Percentiles rank a stretch among this genome's conserved stretches.
Conservation (phyloP, 495 filamentous ascomycete species). For the Penicillium macrosclerotiorum region DNA sequence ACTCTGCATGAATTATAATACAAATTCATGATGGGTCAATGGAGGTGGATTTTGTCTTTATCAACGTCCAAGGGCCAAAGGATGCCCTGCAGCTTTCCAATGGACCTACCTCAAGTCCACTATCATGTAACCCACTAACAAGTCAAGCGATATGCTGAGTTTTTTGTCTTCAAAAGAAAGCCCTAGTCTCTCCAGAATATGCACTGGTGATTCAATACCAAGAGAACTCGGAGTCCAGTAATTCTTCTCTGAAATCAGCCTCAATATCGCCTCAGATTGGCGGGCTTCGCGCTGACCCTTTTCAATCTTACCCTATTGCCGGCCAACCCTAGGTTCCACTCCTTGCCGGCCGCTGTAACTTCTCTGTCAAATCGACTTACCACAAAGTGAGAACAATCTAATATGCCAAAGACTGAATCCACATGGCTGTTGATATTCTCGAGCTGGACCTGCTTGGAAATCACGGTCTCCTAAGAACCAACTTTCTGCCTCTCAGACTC, state of each 20-base stretch:
- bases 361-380: neutral
- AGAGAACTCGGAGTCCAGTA: neutral
- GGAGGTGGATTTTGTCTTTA: conserved; percentile 26
- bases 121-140: conserved; percentile 33
- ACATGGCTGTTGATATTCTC: conserved; percentile 47
- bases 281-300: conserved; percentile 38
- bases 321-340: conserved; percentile 26
- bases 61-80: conserved; percentile 27
- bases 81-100: conserved; percentile 30
- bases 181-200: neutral
- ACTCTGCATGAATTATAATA: neutral
- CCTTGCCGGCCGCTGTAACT: conserved; percentile 42
- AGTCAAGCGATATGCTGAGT: conserved; percentile 16
- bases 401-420: conserved; percentile 33
- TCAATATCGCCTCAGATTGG: conserved; percentile 24
- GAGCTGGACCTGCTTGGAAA: conserved; percentile 38
- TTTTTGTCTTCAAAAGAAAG: conserved; percentile 6
- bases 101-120: conserved; percentile 21
- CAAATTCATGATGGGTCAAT: neutral
- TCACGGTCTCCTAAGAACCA: conserved; percentile 36
- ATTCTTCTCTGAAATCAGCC: neutral
- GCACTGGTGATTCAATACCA: neutral
- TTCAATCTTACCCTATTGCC: conserved; percentile 32
- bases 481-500: conserved; percentile 47
- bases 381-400: neutral